Evolutionary conservation across 1,284 basidiomycete genomes (phyloP), one percentile per base, ranked within the genome.

Genomic region (Caloboletus firmus): DNA sequence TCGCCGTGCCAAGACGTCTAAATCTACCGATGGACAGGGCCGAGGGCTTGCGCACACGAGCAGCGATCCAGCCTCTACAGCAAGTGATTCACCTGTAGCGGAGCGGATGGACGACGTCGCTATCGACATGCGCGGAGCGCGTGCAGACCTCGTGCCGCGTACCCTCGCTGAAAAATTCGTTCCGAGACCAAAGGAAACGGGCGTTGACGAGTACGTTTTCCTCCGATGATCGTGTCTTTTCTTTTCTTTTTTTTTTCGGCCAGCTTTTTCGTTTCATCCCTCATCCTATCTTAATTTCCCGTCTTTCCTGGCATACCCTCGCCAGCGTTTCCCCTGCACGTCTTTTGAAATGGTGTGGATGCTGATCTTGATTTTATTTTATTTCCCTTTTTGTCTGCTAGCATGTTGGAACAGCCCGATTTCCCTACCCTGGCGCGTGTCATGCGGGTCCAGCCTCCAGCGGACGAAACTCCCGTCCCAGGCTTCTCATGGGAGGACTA

Each of bases 401-500:
- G 87, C 62, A 83, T 86, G 79, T 73, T 86, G 44, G 80, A 83
- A 59, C 76, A 75, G 20, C 74, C 85, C 3, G 80, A 85, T 61
- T 68, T 80, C 56, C 81, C 82, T 3, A 71, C 76, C 4, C 47
- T 83, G 9, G 72, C 83, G 11, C 82, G 83, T 34, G 84, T 89
- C 45, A 80, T 87, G 74, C 83, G 83, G 13, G 77, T 88, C 3
- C 76, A 77, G 55, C 80, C 87, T 6, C 67, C 62, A 5, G 71
- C 80, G 15, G 76, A 76, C 49, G 82, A 87, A 54, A 72, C 76
- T 41, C 85, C 86, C 17, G 83, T 80, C 5, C 69, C 75, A 12
- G 86, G 86, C 0, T 87, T 85, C 68, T 81, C 85, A 0, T 88
- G 85, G 87, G 83, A 72, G 0, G 87, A 89, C 71, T 89, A 89